Evolutionary conservation across 2,329 filamentous ascomycete species (phyloP).

Genomic region (Sporothrix schenckii): DNA sequence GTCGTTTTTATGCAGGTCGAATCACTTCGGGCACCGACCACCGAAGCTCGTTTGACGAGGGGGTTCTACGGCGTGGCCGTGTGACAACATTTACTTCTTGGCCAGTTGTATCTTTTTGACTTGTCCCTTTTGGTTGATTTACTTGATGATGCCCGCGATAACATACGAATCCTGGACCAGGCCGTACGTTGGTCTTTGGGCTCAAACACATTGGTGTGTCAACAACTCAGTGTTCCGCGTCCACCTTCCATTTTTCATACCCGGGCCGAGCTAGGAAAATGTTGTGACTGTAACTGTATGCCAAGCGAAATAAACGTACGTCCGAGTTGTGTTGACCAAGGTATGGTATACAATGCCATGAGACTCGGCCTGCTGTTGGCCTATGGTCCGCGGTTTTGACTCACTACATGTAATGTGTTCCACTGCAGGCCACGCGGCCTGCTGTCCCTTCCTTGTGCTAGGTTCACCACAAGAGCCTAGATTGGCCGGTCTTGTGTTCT

Average conservation of each 20-base stretch:
- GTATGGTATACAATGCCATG: background rate
- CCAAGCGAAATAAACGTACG: background rate
- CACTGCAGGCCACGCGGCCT: background rate
- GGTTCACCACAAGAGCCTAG: background rate
- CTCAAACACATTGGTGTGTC: background rate
- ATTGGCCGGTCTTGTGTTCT: background rate
- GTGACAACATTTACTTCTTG: background rate
- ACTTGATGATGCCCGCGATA: too few relatives aligned
- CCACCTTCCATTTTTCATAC: background rate
- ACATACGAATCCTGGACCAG: background rate
- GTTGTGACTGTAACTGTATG: background rate
- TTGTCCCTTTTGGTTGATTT: background rate
- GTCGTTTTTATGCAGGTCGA: conserved; percentile 23
- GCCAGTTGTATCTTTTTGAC: background rate
- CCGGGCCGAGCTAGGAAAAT: background rate
- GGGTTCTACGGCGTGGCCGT: background rate
- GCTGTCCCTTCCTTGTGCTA: background rate
- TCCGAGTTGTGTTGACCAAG: background rate
- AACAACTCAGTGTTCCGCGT: background rate
- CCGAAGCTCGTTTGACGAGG: background rate
- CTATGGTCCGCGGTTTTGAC: too few relatives aligned
- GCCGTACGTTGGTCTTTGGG: background rate
- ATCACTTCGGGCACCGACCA: conserved; percentile 10
- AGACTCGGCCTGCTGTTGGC: background rate
- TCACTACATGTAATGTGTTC: background rate